Base-by-base conservation (phyloP, 768 basidiomycete species). In the Amanita polypyramis region DNA sequence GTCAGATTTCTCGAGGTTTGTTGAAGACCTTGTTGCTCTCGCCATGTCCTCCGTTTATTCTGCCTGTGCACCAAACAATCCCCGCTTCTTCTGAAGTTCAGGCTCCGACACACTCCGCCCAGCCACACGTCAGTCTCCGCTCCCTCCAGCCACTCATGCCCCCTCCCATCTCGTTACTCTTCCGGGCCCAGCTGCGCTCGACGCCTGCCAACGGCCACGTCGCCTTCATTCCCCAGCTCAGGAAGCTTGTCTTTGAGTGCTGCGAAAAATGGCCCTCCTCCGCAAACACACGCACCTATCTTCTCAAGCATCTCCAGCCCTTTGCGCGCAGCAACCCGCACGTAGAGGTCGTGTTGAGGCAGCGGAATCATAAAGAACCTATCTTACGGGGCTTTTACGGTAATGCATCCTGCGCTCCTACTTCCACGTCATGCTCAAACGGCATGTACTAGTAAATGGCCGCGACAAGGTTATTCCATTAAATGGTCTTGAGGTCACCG, bases 181-280 rank as follows among this genome's bases (percentile, higher is more conserved):
- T 74, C 55, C 60, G 75, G 49, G 75, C 70, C 30, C 61, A 62
- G 42, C 65, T 76, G 25, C 68, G 74, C 53, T 79, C 88, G 0
- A 58, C 61, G 20, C 82, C 82, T 20, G 75, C 82, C 49, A 91
- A 92, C 61, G 88, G 89, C 1, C 85, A 85, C 59, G 60, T 65
- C 36, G 69, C 78, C 1, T 93, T 85, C 64, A 64, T 89, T 2
- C 86, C 90, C 2, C 80, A 80, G 52, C 71, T 86, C n/a, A 72
- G 87, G 48, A 93, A 91, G 60, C 70, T 95, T 51, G 88, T 95
- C 54, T 78, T 95, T 61, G 87, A 92, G 65, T 94, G 77, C 63
- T 91, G 90, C 65, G 81, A 93, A 58, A 77, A 76, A 46, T 86
- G 83, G 77, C 78, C 84, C 1, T 82, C 87, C 3, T 90, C 87